Evolutionary conservation across 179 eudicot species (phyloP).

Genomic region (Carnegiea gigantea): DNA sequence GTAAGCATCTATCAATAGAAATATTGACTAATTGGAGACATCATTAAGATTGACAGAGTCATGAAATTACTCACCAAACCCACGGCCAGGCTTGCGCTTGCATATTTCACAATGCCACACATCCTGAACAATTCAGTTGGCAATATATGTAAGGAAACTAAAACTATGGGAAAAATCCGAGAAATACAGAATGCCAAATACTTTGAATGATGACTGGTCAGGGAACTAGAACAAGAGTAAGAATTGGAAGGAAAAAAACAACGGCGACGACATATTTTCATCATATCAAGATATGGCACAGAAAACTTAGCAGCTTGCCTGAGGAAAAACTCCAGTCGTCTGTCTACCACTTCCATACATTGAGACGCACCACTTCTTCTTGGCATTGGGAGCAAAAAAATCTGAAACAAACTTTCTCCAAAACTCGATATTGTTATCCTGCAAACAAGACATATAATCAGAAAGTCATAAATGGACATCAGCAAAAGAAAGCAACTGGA

Average conservation of each 20-base stretch:
- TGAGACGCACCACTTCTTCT: slow-evolving; percentile 99
- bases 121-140: slow-evolving; percentile 55
- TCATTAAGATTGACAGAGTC: slow-evolving; percentile 8
- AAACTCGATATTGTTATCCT: slow-evolving; percentile 95
- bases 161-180: background rate
- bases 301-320: slow-evolving; percentile 44
- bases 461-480: background rate
- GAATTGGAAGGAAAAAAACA: background rate
- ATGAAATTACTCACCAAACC: slow-evolving; percentile 73
- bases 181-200: background rate
- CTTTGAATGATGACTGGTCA: background rate
- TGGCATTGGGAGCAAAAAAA: slow-evolving; percentile 91
- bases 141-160: slow-evolving; percentile 11
- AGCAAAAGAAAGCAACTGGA: background rate
- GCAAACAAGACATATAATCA: slow-evolving; percentile 17
- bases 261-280: background rate
- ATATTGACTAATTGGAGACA: slow-evolving; percentile 3
- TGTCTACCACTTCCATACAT: slow-evolving; percentile 99
- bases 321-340: slow-evolving; percentile 93
- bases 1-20: slow-evolving; percentile 1
- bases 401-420: slow-evolving; percentile 95
- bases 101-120: slow-evolving; percentile 99
- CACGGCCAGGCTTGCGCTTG: slow-evolving; percentile 96
- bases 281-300: background rate
- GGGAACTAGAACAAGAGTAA: too few relatives aligned